Conservation (phyloP, 768 basidiomycete genomes). For the Lyophyllum atratum region DNA sequence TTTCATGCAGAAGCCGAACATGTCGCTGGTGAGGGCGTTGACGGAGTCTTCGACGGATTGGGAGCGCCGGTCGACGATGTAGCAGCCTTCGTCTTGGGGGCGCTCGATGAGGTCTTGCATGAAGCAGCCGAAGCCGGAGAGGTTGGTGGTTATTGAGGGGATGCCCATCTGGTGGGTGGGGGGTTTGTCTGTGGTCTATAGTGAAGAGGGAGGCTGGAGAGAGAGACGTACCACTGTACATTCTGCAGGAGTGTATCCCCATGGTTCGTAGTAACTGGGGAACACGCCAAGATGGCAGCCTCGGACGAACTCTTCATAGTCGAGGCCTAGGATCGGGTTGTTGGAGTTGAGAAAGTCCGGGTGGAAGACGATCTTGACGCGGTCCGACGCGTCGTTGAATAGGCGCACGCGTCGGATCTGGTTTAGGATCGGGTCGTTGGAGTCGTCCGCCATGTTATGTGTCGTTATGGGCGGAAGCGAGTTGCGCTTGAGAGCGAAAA, state of each 20-base stretch:
- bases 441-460: conserved; percentile 97
- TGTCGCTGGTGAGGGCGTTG: conserved; percentile 72
- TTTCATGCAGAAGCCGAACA: conserved; percentile 78
- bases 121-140: conserved; percentile 97
- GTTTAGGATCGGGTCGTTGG: conserved; percentile 89
- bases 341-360: conserved; percentile 98
- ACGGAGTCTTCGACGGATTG: conserved; percentile 92
- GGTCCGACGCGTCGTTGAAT: conserved; percentile 86
- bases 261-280: conserved; percentile 96
- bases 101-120: conserved; percentile 98
- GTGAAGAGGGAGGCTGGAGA: neutral
- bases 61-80: conserved; percentile 91
- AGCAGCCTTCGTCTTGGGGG: conserved; percentile 93
- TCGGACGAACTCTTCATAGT: conserved; percentile 98
- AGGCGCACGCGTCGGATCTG: conserved; percentile 93
- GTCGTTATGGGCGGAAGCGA: conserved; percentile 96
- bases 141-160: conserved; percentile 94
- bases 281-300: conserved; percentile 99
- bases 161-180: conserved; percentile 80
- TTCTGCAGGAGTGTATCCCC: conserved; percentile 97
- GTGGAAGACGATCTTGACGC: conserved; percentile 98
- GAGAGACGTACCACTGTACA: conserved; percentile 84
- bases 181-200: conserved; percentile 2
- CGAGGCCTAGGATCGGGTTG: conserved; percentile 95
- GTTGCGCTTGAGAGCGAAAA: conserved; percentile 94